phyloP scores from a whole-genome alignment of 2,329 filamentous ascomycete genomes.

The Colletotrichum nymphaeae region DNA sequence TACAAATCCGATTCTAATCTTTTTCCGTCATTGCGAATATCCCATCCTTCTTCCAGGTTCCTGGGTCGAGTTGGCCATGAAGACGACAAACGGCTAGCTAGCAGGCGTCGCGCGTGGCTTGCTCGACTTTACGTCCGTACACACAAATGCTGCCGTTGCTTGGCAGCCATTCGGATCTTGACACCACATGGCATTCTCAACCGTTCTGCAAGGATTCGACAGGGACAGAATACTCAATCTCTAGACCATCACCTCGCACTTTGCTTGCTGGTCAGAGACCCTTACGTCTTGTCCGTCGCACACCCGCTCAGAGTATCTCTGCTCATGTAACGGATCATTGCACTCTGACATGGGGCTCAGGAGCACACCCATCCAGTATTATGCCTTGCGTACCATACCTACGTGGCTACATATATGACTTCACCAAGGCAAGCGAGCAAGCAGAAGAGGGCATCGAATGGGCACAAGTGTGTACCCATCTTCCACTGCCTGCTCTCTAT shows the following conservation, averaged over 20 bases:
- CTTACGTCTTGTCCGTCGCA: background rate
- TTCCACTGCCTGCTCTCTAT: background rate
- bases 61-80: background rate
- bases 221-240: background rate
- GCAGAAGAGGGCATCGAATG: background rate
- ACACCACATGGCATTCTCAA: slow-evolving; percentile 30
- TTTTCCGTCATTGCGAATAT: background rate
- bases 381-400: background rate
- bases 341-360: background rate
- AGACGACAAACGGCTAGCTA: background rate
- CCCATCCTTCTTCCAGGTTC: background rate
- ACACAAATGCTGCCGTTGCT: slow-evolving; percentile 13
- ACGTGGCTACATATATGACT: background rate
- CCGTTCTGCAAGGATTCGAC: slow-evolving; percentile 2
- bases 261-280: too few species aligned
- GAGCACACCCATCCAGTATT: background rate
- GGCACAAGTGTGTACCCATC: background rate
- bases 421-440: background rate
- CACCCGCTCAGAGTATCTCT: background rate
- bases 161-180: slow-evolving; percentile 4
- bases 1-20: background rate
- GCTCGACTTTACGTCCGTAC: slow-evolving; percentile 32
- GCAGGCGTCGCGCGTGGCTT: background rate
- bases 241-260: background rate
- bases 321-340: background rate